These are phyloP conservation scores for Cryptococcus deneoformans DNA, from an alignment of 1,284 basidiomycete genomes.

Conservation along the genomic window DNA sequence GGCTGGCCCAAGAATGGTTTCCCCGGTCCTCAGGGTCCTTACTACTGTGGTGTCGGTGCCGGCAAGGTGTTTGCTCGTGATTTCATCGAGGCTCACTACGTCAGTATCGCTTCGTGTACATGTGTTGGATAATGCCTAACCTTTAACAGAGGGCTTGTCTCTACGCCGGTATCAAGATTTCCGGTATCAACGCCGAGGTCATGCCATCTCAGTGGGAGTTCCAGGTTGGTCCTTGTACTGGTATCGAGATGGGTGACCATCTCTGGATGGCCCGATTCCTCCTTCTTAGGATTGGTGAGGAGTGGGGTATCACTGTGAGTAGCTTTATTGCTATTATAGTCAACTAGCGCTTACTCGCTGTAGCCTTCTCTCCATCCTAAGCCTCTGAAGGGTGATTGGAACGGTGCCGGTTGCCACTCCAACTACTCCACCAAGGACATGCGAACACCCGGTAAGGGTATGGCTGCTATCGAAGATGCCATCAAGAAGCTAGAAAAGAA, in stretches of 20 bases:
- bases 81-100: conserved; percentile 98
- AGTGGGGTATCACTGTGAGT: conserved; percentile 91
- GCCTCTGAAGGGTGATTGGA: conserved; percentile 97
- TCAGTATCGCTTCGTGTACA: conserved; percentile 16
- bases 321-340: not conserved
- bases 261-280: conserved; percentile 96
- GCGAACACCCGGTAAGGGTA: conserved; percentile 84
- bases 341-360: not conserved
- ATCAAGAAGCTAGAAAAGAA: conserved; percentile 84
- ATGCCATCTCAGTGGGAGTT: conserved; percentile 99
- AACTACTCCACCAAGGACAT: conserved; percentile 91
- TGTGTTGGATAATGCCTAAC: not conserved
- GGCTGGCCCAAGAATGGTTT: conserved; percentile 99
- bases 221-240: conserved; percentile 98
- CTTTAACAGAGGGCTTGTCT: conserved; percentile 62
- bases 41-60: conserved; percentile 98
- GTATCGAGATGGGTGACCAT: conserved; percentile 98
- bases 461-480: conserved; percentile 89
- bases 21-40: conserved; percentile 98
- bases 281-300: conserved; percentile 89
- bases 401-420: conserved; percentile 96
- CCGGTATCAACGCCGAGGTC: conserved; percentile 99
- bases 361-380: conserved; percentile 92
- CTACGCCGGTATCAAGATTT: conserved; percentile 96
- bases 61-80: conserved; percentile 99